Evolutionary conservation across 2,329 filamentous ascomycete species (phyloP).

Genomic region (Arachnomyces sp.): DNA sequence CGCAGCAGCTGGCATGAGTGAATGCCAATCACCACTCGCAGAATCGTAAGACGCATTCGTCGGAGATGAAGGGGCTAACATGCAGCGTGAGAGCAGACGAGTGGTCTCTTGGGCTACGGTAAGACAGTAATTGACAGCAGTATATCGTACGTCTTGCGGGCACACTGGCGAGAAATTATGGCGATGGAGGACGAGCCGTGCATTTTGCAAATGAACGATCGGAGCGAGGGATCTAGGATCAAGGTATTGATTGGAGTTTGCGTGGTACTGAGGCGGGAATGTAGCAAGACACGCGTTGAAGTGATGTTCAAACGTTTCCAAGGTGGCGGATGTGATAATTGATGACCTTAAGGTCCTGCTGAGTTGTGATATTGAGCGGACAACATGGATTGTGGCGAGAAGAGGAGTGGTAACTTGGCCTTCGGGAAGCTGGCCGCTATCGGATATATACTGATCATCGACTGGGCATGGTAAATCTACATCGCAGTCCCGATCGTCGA

Average conservation of each 20-base stretch:
- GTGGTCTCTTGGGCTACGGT: slow-evolving; percentile 70
- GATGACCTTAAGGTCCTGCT: slow-evolving; percentile 61
- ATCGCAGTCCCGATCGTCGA: slow-evolving; percentile 83
- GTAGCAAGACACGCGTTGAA: slow-evolving; percentile 65
- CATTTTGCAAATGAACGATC: slow-evolving; percentile 69
- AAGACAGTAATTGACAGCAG: slow-evolving; percentile 70
- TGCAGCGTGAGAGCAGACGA: slow-evolving; percentile 60
- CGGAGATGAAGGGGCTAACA: slow-evolving; percentile 34
- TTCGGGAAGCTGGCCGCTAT: slow-evolving; percentile 38
- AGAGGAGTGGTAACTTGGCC: slow-evolving; percentile 59
- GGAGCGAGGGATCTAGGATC: slow-evolving; percentile 68
- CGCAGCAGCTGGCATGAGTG: slow-evolving; percentile 56
- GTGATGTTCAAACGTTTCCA: slow-evolving; percentile 73
- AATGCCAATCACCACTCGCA: slow-evolving; percentile 39
- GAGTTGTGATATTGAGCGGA: slow-evolving; percentile 67
- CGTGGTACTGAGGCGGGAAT: slow-evolving; percentile 68
- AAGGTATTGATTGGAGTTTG: slow-evolving; percentile 56
- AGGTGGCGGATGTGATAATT: slow-evolving; percentile 55
- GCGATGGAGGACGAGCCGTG: slow-evolving; percentile 75
- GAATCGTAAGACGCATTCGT: slow-evolving; percentile 19
- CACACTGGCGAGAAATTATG: slow-evolving; percentile 75
- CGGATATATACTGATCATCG: slow-evolving; percentile 59
- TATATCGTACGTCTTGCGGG: slow-evolving; percentile 54
- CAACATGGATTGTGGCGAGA: slow-evolving; percentile 70
- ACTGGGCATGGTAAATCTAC: slow-evolving; percentile 68